These are phyloP conservation scores for Leishmania mexicana DNA, from an alignment of 208 protist genomes.

Conservation along the genomic window DNA sequence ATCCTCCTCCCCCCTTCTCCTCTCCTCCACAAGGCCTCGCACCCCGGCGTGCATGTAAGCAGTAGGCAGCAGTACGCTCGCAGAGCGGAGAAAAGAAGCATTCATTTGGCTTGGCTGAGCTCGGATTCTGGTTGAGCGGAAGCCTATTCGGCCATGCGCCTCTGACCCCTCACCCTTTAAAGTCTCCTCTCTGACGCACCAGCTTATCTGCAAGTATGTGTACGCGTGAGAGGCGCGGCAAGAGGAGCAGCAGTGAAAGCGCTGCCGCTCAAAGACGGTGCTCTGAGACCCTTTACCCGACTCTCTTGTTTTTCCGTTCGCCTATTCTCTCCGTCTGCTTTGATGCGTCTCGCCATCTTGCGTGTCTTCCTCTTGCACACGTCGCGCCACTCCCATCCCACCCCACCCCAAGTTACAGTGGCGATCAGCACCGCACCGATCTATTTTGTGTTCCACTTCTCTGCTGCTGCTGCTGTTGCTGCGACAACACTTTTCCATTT, in stretches of 20 bases:
- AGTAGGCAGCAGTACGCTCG: not conserved
- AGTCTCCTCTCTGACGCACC: not conserved
- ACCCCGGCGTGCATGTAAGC: not conserved
- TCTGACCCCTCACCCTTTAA: not conserved
- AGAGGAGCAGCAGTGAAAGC: not conserved
- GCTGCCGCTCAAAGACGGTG: not conserved
- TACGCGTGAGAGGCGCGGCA: not conserved
- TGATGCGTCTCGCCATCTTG: not conserved
- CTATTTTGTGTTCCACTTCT: not conserved
- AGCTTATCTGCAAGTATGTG: not conserved
- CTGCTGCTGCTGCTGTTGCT: not conserved
- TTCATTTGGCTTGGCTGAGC: not conserved
- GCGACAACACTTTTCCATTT: slow-evolving; percentile 3
- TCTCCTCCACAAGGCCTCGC: not conserved
- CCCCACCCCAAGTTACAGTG: not conserved
- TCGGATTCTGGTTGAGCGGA: not conserved
- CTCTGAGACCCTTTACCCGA: not conserved
- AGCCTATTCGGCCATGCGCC: not conserved
- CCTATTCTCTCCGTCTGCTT: not conserved
- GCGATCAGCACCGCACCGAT: not conserved
- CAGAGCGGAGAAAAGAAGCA: not conserved
- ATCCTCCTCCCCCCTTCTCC: not conserved
- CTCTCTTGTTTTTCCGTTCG: not conserved
- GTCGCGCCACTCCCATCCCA: too few relatives aligned
- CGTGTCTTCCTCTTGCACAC: not conserved